Conservation (phyloP, 169 alveolate genomes). For the Plasmodium cynomolgi region DNA sequence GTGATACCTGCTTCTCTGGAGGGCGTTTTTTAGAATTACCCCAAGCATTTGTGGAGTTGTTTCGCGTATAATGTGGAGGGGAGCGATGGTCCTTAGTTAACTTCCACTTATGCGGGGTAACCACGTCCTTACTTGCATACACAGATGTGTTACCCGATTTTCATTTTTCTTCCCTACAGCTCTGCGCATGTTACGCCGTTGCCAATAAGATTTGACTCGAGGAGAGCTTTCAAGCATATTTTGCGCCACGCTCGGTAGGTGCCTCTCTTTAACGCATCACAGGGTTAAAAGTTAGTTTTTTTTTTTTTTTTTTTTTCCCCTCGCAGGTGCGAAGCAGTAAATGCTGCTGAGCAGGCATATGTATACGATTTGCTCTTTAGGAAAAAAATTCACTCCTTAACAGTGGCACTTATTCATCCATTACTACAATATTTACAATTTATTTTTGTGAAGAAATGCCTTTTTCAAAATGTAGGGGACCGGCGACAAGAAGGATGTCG, state of each 20-base stretch:
- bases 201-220: not conserved
- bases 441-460: not conserved
- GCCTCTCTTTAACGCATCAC: not conserved
- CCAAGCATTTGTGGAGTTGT: not conserved
- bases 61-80: not conserved
- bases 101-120: not conserved
- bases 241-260: not conserved
- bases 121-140: not conserved
- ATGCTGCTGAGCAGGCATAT: not conserved
- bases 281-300: not conserved
- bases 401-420: not conserved
- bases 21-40: not conserved
- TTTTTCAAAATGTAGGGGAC: not conserved
- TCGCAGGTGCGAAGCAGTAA: not conserved
- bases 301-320: not conserved
- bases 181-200: not conserved
- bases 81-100: not conserved
- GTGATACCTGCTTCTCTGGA: not conserved
- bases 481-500: not conserved
- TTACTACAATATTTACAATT: not conserved
- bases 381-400: not conserved
- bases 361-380: not conserved
- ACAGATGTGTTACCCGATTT: not conserved
- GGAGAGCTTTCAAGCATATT: not conserved
- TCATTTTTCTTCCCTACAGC: not conserved